Conservation (phyloP, 1,284 basidiomycete genomes). For the Puccinia hordei region DNA sequence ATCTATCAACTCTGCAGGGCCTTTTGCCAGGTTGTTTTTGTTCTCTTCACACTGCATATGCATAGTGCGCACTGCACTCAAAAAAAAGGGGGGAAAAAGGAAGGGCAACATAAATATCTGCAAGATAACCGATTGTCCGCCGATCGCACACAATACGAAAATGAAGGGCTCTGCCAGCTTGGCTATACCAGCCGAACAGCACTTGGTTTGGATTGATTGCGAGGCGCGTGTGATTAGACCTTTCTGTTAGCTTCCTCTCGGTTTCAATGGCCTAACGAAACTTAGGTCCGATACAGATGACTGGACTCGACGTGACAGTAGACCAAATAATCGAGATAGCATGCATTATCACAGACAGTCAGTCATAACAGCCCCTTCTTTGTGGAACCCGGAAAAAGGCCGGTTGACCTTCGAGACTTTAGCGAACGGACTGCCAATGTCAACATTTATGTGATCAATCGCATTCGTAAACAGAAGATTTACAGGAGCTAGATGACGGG, state of each 20-base stretch:
- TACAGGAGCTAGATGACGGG: conserved; percentile 35
- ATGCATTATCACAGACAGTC: conserved; percentile 58
- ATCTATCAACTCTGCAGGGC: too few relatives aligned
- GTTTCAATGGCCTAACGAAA: not conserved
- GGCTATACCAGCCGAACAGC: not conserved
- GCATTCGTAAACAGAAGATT: conserved; percentile 8
- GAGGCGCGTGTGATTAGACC: conserved; percentile 22
- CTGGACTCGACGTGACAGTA: conserved; percentile 54
- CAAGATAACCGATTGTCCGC: not conserved
- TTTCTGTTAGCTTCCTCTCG: not conserved
- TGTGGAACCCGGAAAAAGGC: conserved; percentile 54
- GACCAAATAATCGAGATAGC: conserved; percentile 59
- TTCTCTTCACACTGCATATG: too few relatives aligned
- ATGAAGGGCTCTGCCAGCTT: not conserved
- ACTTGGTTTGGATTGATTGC: conserved; percentile 50
- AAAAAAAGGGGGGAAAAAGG: too few relatives aligned
- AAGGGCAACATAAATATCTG: too few relatives aligned
- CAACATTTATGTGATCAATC: not conserved
- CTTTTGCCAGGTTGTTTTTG: too few relatives aligned
- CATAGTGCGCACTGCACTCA: too few relatives aligned
- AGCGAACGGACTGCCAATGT: conserved; percentile 55
- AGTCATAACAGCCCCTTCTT: conserved; percentile 55
- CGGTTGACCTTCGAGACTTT: conserved; percentile 53
- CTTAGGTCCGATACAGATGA: conserved; percentile 54
- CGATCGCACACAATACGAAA: not conserved